Evolutionary conservation across 768 basidiomycete genomes (phyloP).

Genomic region (Epithele typhae): DNA sequence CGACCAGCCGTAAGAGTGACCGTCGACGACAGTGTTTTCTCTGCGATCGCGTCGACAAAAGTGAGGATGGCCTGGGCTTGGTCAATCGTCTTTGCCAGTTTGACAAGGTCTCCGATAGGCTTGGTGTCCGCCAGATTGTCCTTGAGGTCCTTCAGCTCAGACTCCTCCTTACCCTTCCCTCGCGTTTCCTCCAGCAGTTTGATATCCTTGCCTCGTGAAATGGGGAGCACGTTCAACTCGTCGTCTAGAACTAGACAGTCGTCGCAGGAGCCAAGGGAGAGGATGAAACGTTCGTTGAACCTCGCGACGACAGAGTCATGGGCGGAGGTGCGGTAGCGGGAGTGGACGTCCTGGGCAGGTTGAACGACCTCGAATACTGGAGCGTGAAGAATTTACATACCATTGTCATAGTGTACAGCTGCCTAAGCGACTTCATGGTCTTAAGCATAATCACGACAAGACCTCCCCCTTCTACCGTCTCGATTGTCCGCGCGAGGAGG

Average conservation of each 20-base stretch:
- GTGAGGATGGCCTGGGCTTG: slow-evolving; percentile 94
- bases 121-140: slow-evolving; percentile 76
- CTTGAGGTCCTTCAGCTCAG: slow-evolving; percentile 75
- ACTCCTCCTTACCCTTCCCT: slow-evolving; percentile 48
- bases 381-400: slow-evolving; percentile 27
- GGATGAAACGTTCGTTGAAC: slow-evolving; percentile 98
- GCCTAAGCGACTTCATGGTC: slow-evolving; percentile 90
- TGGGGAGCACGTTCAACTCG: slow-evolving; percentile 94
- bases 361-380: neutral
- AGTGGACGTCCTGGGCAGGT: slow-evolving; percentile 74
- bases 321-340: slow-evolving; percentile 88
- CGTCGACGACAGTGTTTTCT: slow-evolving; percentile 91
- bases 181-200: slow-evolving; percentile 50
- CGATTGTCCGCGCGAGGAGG: slow-evolving; percentile 91
- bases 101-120: slow-evolving; percentile 84
- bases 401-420: slow-evolving; percentile 90
- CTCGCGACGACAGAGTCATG: slow-evolving; percentile 88
- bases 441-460: slow-evolving; percentile 85
- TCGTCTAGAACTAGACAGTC: slow-evolving; percentile 96
- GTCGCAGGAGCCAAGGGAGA: slow-evolving; percentile 89
- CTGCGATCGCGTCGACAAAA: slow-evolving; percentile 90
- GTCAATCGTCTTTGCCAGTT: slow-evolving; percentile 87
- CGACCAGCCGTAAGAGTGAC: slow-evolving; percentile 93
- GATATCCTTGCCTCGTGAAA: slow-evolving; percentile 94
- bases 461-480: slow-evolving; percentile 96